These are phyloP conservation scores for Trichosporon ovoides DNA, from an alignment of 1,284 basidiomycete genomes.

Conservation along the genomic window DNA sequence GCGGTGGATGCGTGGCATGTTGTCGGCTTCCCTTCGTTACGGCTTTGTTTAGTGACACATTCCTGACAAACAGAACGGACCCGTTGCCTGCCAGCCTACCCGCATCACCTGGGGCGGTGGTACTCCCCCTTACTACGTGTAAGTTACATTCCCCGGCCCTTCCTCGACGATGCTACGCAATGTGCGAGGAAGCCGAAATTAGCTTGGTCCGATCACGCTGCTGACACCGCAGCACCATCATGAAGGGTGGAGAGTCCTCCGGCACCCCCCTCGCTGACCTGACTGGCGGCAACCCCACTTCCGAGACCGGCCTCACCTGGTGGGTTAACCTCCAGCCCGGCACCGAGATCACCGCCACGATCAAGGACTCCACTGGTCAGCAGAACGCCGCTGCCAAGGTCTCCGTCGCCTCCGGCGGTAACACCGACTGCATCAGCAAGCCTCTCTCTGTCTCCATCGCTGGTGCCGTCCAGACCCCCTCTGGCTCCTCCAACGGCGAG, in stretches of 20 bases:
- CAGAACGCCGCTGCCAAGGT: constrained; percentile 58
- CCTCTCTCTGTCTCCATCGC: constrained; percentile 8
- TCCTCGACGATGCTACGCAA: not conserved
- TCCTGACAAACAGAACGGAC: constrained; percentile 15
- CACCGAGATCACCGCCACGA: constrained; percentile 45
- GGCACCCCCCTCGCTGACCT: constrained; percentile 55
- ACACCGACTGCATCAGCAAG: constrained; percentile 34
- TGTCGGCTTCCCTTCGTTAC: no score
- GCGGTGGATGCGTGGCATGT: no score
- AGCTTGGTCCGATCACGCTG: no score
- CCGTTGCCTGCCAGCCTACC: constrained; percentile 19
- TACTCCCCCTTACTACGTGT: constrained; percentile 59
- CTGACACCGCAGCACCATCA: constrained; percentile 47
- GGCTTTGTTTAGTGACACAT: not conserved
- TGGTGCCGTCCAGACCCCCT: constrained; percentile 2
- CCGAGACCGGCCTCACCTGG: constrained; percentile 58
- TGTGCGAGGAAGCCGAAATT: not conserved
- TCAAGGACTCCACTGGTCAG: constrained; percentile 50
- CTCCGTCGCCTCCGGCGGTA: constrained; percentile 52
- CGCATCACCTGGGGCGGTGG: constrained; percentile 59
- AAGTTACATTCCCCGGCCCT: constrained; percentile 15
- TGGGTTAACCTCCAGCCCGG: constrained; percentile 55
- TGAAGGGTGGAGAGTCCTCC: constrained; percentile 64
- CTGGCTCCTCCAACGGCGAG: constrained; percentile 7
- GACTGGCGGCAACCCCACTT: constrained; percentile 23